phyloP scores from a whole-genome alignment of 192 early-diverging fungal genomes.

The Entrophospora sp. region DNA sequence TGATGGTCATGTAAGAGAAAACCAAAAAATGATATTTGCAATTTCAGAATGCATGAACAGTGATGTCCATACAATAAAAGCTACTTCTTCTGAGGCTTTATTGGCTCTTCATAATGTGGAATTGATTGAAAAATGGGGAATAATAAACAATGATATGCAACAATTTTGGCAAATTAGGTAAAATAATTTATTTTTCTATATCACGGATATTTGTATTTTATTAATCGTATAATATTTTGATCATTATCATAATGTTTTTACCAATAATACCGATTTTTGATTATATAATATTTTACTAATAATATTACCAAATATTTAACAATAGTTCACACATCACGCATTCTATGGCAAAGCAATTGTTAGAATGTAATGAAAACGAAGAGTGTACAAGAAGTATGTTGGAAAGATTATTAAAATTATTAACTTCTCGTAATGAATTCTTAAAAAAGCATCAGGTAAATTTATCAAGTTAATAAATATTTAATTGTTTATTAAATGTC shows the following conservation, averaged over 20 bases:
- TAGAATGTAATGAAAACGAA: too few species aligned
- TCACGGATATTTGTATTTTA: neutral
- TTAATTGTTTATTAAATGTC: neutral
- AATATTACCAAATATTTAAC: slow-evolving; percentile 57
- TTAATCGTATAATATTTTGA: neutral
- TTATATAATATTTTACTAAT: slow-evolving; percentile 27
- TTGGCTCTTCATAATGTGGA: slow-evolving; percentile 61
- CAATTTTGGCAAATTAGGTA: slow-evolving; percentile 67
- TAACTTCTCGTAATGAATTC: slow-evolving; percentile 53
- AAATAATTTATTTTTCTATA: too few species aligned
- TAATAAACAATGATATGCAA: slow-evolving; percentile 55
- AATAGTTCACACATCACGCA: slow-evolving; percentile 59
- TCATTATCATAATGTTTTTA: neutral
- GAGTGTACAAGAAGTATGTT: too few species aligned
- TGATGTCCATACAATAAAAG: slow-evolving; percentile 55
- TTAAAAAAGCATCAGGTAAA: slow-evolving; percentile 32
- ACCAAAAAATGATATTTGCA: slow-evolving; percentile 58
- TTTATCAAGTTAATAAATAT: neutral
- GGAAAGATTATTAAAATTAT: slow-evolving; percentile 53
- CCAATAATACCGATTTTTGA: neutral
- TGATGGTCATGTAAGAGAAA: slow-evolving; percentile 58
- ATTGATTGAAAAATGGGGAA: slow-evolving; percentile 72
- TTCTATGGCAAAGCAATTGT: slow-evolving; percentile 44
- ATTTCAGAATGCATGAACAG: slow-evolving; percentile 71
- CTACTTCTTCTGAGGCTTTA: slow-evolving; percentile 59